A percentile compares a stretch with the other conserved stretches of the same genome.
phyloP scores from a whole-genome alignment of 352 stramenopile species.

The Pythium sp. region DNA sequence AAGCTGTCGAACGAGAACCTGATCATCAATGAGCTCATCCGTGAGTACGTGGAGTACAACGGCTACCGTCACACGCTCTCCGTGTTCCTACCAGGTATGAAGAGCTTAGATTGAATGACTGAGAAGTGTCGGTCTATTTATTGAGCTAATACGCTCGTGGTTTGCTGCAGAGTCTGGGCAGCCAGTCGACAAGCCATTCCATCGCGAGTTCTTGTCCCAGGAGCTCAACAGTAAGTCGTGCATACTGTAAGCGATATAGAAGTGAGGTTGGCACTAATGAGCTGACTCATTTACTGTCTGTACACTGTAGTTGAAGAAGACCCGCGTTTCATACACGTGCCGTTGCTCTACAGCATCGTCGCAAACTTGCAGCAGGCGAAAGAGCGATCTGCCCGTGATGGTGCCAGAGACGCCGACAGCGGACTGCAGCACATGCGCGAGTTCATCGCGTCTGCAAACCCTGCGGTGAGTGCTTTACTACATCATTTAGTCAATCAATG shows the following conservation, averaged over 20 bases:
- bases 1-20: slow-evolving; percentile 91
- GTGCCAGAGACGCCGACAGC: background rate
- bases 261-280: background rate
- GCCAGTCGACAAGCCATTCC: slow-evolving; percentile 72
- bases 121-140: no score
- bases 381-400: slow-evolving; percentile 1
- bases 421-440: slow-evolving; percentile 3
- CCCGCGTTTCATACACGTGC: slow-evolving; percentile 60
- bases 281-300: background rate
- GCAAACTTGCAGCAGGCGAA: slow-evolving; percentile 38
- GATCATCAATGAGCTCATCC: slow-evolving; percentile 93
- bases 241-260: background rate
- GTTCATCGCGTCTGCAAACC: background rate
- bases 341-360: slow-evolving; percentile 84
- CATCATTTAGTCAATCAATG: background rate
- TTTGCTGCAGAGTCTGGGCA: slow-evolving; percentile 67
- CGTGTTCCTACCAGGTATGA: slow-evolving; percentile 73
- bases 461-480: background rate
- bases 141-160: background rate
- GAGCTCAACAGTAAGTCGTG: slow-evolving; percentile 61
- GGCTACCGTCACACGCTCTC: slow-evolving; percentile 89
- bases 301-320: slow-evolving; percentile 51
- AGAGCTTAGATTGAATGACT: background rate
- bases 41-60: slow-evolving; percentile 94
- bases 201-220: slow-evolving; percentile 74